Conservation (phyloP, 306 rosid genomes). For the Quercus gilva region DNA sequence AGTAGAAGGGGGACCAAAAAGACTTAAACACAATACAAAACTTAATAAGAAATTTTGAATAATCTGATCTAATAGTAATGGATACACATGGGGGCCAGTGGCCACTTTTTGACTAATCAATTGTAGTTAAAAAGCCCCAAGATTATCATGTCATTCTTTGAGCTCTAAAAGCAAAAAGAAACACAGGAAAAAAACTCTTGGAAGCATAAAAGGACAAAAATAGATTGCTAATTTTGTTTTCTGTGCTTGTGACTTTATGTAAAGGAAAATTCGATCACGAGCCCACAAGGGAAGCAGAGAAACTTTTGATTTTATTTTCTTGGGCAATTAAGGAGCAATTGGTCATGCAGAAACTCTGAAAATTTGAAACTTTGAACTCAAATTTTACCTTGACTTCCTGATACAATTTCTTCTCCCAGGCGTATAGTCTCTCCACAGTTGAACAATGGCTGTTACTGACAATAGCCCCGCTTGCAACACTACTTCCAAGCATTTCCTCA, state of each 20-base stretch:
- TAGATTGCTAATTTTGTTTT: neutral
- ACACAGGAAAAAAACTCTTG: neutral
- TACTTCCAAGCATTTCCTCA: conserved; percentile 36
- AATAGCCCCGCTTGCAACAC: conserved; percentile 34
- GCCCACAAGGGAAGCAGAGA: neutral
- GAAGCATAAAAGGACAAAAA: neutral
- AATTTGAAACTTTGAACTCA: neutral
- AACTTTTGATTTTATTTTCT: conserved; percentile 10
- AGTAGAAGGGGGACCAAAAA: neutral
- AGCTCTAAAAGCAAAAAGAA: neutral
- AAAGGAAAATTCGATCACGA: neutral
- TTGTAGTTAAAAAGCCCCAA: neutral
- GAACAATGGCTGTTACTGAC: conserved; percentile 67
- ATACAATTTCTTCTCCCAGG: conserved; percentile 90
- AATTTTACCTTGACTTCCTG: conserved; percentile 82
- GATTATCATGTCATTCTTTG: neutral
- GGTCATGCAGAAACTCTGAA: neutral
- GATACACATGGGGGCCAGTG: neutral
- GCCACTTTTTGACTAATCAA: neutral
- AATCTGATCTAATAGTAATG: no score
- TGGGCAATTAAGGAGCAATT: neutral
- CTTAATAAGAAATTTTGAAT: neutral
- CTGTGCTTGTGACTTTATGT: neutral
- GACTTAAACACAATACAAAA: neutral
- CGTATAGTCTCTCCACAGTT: conserved; percentile 82